Conservation (phyloP, 495 filamentous ascomycete species). For the Chaetomidium leptoderma region DNA sequence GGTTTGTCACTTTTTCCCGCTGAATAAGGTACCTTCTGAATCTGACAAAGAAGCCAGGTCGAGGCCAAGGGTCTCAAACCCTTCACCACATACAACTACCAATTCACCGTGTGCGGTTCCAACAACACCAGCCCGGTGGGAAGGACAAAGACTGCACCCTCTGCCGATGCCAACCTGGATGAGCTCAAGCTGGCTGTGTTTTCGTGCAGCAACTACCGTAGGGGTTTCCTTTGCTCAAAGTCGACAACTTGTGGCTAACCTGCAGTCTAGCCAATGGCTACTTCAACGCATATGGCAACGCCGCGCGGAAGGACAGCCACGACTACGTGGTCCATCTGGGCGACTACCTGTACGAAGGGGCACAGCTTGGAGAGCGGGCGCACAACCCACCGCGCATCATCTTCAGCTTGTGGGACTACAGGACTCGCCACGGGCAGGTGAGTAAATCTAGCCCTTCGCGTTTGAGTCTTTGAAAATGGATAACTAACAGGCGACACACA, state of each 20-base stretch:
- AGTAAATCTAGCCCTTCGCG: constrained; percentile 24
- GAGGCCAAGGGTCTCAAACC: constrained; percentile 55
- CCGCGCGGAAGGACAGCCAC: constrained; percentile 58
- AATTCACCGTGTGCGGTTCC: constrained; percentile 49
- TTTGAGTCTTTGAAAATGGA: background rate
- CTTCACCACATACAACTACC: constrained; percentile 54
- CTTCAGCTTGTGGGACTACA: constrained; percentile 53
- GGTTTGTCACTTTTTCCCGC: too few relatives aligned
- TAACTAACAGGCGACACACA: background rate
- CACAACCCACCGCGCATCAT: constrained; percentile 17
- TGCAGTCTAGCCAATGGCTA: constrained; percentile 46
- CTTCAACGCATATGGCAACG: constrained; percentile 62
- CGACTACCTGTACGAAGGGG: constrained; percentile 64
- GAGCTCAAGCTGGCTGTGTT: constrained; percentile 48
- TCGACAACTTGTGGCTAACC: constrained; percentile 5
- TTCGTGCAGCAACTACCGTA: constrained; percentile 51
- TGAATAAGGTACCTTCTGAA: background rate
- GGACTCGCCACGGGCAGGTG: constrained; percentile 56
- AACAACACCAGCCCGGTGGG: constrained; percentile 44
- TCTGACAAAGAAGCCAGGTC: constrained; percentile 38
- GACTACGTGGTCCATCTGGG: constrained; percentile 61
- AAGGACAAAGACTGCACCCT: constrained; percentile 51
- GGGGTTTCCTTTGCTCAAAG: constrained; percentile 30
- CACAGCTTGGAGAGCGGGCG: constrained; percentile 40
- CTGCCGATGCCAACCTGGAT: constrained; percentile 31